Conservation (phyloP, 1,139 yeast genomes). For the Kurtzmaniella quercitrusa region DNA sequence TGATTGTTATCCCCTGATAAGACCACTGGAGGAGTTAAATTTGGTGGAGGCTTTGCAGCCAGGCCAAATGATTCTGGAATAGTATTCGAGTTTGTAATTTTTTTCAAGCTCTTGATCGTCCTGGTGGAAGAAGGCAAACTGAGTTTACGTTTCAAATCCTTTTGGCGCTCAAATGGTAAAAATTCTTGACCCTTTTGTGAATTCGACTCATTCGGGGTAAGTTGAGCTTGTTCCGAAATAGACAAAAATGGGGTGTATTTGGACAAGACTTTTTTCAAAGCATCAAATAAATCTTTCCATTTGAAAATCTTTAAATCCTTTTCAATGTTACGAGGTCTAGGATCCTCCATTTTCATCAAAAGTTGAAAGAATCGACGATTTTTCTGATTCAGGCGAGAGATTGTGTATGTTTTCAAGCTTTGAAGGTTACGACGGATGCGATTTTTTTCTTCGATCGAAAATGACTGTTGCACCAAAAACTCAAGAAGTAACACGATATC, state of each 20-base stretch:
- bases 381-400: slow-evolving; percentile 47
- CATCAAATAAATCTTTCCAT: slow-evolving; percentile 54
- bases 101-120: background rate
- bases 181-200: slow-evolving; percentile 11
- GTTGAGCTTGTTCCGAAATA: background rate
- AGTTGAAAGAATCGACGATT: slow-evolving; percentile 49
- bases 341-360: slow-evolving; percentile 62
- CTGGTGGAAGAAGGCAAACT: slow-evolving; percentile 2
- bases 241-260: slow-evolving; percentile 40
- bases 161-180: slow-evolving; percentile 24
- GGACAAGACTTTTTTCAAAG: slow-evolving; percentile 57
- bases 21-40: too few relatives aligned
- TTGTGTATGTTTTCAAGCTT: slow-evolving; percentile 59
- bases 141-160: slow-evolving; percentile 21
- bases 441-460: slow-evolving; percentile 66
- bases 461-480: slow-evolving; percentile 51
- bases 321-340: slow-evolving; percentile 69
- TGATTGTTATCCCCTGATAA: too few relatives aligned
- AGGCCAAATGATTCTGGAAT: background rate
- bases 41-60: background rate
- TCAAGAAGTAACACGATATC: slow-evolving; percentile 60
- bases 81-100: background rate
- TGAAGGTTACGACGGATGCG: slow-evolving; percentile 67
- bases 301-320: slow-evolving; percentile 68
- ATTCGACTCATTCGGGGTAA: too few relatives aligned